Percentiles rank a stretch among this genome's conserved stretches.
These are phyloP conservation scores for Clonostachys chloroleuca DNA, from an alignment of 2,329 filamentous ascomycete genomes.

Conservation along the genomic window DNA sequence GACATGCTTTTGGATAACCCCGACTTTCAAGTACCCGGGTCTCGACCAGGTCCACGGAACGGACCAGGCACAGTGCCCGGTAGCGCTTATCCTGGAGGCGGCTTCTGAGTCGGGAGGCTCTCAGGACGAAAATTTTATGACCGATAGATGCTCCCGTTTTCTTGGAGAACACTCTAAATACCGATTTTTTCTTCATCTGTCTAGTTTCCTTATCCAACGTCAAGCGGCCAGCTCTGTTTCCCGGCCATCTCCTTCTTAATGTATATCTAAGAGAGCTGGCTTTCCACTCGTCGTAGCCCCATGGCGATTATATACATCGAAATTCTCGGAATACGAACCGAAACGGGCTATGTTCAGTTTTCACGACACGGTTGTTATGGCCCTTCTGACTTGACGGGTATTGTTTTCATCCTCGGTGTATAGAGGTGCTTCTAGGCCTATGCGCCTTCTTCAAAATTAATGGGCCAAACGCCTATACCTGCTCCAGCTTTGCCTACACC, in stretches of 20 bases:
- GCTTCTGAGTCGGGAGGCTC: slow-evolving; percentile 12
- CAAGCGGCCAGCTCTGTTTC: neutral
- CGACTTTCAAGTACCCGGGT: slow-evolving; percentile 71
- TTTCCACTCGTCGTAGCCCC: neutral
- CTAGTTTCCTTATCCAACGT: neutral
- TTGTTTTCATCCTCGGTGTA: no score
- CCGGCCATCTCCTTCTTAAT: neutral
- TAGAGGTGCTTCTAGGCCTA: no score
- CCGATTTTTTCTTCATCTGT: no score
- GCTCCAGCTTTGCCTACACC: no score
- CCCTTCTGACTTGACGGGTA: no score
- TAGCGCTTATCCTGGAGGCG: slow-evolving; percentile 43
- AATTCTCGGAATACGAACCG: no score
- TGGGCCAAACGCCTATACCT: no score
- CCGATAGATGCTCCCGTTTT: neutral
- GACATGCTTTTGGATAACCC: slow-evolving; percentile 80
- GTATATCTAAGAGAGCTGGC: neutral
- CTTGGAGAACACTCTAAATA: no score
- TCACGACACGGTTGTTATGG: no score
- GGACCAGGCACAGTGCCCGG: slow-evolving; percentile 44
- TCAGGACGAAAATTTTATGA: neutral
- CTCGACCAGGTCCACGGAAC: slow-evolving; percentile 19
- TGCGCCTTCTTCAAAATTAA: no score
- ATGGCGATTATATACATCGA: no score
- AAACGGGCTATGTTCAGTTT: no score